phyloP scores from a whole-genome alignment of 805 yeast genomes.

The Zygosaccharomyces bailii region DNA sequence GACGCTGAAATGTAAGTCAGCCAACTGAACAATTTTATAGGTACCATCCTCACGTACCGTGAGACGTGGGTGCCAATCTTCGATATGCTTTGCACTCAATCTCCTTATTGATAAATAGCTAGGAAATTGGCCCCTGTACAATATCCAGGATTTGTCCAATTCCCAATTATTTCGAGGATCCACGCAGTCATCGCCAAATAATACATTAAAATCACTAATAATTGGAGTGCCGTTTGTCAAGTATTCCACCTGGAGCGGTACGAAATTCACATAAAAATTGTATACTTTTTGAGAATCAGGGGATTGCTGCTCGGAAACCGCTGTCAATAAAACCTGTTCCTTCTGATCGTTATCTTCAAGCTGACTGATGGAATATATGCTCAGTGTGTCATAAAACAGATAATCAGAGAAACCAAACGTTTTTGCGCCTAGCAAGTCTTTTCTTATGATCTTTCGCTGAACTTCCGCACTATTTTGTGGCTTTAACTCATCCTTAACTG shows the following conservation, averaged over 20 bases:
- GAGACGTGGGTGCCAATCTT: conserved; percentile 17
- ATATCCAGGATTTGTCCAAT: conserved; percentile 21
- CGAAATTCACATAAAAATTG: conserved; percentile 5
- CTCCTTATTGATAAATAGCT: conserved; percentile 15
- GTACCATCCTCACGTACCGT: conserved; percentile 43
- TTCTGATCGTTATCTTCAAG: conserved; percentile 4
- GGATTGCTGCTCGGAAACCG: conserved; percentile 5
- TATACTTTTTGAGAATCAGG: conserved; percentile 5
- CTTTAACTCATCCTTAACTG: conserved; percentile 3
- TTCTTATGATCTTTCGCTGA: conserved; percentile 15
- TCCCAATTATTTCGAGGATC: conserved; percentile 63
- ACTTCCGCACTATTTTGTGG: not conserved
- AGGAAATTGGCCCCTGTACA: conserved; percentile 12
- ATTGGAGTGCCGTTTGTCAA: conserved; percentile 25
- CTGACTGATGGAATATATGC: conserved; percentile 3
- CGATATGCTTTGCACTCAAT: conserved; percentile 8
- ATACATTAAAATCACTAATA: conserved; percentile 58
- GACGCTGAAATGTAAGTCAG: conserved; percentile 88
- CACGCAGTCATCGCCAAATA: conserved; percentile 68
- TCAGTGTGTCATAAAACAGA: conserved; percentile 21
- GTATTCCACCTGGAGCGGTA: not conserved
- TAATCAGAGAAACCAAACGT: conserved; percentile 27
- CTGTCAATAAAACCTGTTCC: conserved; percentile 1
- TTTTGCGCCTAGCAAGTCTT: conserved; percentile 24
- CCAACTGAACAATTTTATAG: conserved; percentile 81